Conservation (phyloP, 192 early-diverging fungal genomes). For the Pilaira anomala region DNA sequence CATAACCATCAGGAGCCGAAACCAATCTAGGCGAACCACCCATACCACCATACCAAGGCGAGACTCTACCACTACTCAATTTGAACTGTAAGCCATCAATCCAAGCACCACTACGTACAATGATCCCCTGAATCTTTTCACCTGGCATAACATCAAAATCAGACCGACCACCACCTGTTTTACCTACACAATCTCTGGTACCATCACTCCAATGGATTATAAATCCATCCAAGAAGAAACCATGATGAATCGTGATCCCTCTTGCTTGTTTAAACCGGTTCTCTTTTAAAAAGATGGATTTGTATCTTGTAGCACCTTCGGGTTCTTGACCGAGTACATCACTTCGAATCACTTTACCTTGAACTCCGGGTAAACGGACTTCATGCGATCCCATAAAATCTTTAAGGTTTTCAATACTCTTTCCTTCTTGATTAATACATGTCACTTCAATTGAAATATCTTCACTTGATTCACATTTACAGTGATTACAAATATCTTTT, state of each 20-base stretch:
- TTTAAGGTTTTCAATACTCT: neutral
- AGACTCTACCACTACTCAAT: slow-evolving; percentile 44
- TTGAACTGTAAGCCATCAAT: slow-evolving; percentile 61
- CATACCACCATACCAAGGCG: slow-evolving; percentile 55
- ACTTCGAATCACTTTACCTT: slow-evolving; percentile 17
- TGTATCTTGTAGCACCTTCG: neutral
- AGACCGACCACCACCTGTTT: slow-evolving; percentile 33
- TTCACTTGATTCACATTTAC: neutral
- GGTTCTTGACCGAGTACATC: slow-evolving; percentile 7
- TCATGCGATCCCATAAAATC: slow-evolving; percentile 1
- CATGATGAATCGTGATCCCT: slow-evolving; percentile 38
- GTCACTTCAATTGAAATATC: slow-evolving; percentile 10
- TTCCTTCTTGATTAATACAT: slow-evolving; percentile 5
- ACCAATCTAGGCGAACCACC: slow-evolving; percentile 46
- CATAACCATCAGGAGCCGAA: slow-evolving; percentile 47
- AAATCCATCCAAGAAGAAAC: slow-evolving; percentile 52
- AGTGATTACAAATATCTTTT: neutral
- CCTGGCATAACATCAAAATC: slow-evolving; percentile 40
- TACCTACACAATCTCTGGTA: slow-evolving; percentile 38
- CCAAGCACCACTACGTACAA: slow-evolving; percentile 55
- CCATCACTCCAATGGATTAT: slow-evolving; percentile 46
- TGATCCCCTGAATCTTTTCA: slow-evolving; percentile 47
- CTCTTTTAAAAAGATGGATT: slow-evolving; percentile 18
- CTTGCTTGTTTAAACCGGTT: slow-evolving; percentile 4
- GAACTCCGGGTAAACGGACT: slow-evolving; percentile 15